A percentile compares a stretch with the other conserved stretches of the same genome.
Conservation (phyloP, 163 green algal species). For the Prototheca cutis region DNA sequence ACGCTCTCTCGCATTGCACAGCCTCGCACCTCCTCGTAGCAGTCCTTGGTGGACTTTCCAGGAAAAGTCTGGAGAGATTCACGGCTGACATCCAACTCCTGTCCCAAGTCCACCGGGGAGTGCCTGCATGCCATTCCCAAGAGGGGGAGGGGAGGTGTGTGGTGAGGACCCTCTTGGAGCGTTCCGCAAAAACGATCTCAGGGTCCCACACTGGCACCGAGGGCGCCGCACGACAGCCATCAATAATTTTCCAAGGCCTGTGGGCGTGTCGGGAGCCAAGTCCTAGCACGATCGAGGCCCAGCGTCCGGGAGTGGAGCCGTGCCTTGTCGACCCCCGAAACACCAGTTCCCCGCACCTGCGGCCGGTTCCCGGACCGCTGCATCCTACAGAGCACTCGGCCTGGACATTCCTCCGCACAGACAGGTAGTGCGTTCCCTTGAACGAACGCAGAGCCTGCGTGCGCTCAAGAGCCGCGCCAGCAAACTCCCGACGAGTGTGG, state of each 20-base stretch:
- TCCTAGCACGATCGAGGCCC: too few relatives aligned
- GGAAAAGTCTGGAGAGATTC: not conserved
- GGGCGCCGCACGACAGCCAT: too few relatives aligned
- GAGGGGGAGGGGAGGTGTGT: too few relatives aligned
- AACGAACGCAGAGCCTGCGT: not conserved
- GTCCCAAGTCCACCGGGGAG: not conserved
- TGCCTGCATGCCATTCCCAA: too few relatives aligned
- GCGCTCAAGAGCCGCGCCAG: too few relatives aligned
- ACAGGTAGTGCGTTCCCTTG: not conserved
- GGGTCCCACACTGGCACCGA: too few relatives aligned
- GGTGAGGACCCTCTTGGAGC: too few relatives aligned
- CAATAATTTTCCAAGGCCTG: too few relatives aligned
- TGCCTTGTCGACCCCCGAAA: not conserved
- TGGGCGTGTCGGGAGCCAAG: too few relatives aligned
- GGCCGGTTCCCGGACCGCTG: not conserved
- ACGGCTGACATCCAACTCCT: not conserved
- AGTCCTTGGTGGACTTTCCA: slow-evolving; percentile 1
- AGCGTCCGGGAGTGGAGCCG: not conserved
- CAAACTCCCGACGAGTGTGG: too few relatives aligned
- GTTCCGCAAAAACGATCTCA: too few relatives aligned
- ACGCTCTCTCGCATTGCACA: not conserved
- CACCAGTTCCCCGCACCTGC: not conserved
- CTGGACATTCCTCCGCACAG: not conserved
- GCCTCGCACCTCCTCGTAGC: slow-evolving; percentile 3
- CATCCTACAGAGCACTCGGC: not conserved